Evolutionary conservation across 108 stramenopile genomes (phyloP).

Genomic region (Conticribra weissflogii): DNA sequence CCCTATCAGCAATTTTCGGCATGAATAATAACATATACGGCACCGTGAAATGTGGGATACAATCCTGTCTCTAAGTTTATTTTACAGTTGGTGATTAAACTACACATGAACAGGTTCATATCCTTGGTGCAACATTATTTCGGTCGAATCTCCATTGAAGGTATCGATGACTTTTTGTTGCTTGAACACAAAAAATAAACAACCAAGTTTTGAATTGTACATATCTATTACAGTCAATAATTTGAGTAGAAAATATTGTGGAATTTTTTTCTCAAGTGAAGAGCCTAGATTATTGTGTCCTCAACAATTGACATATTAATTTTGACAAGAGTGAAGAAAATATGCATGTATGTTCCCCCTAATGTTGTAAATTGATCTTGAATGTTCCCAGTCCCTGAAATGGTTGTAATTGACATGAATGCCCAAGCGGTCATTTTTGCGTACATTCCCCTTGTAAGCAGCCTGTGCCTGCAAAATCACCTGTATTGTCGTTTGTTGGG

Average conservation of each 20-base stretch:
- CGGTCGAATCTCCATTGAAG: background rate
- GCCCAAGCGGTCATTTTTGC: background rate
- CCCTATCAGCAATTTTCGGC: too few species aligned
- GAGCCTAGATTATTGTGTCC: background rate
- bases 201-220: too few species aligned
- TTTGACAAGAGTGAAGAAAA: slow-evolving; percentile 10
- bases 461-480: slow-evolving; percentile 3
- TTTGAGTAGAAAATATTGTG: background rate
- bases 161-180: too few species aligned
- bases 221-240: background rate
- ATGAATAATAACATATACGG: too few species aligned
- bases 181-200: too few species aligned
- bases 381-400: background rate
- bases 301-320: slow-evolving; percentile 26
- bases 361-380: background rate
- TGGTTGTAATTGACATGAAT: background rate
- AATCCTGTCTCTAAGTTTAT: too few species aligned
- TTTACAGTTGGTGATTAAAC: too few species aligned
- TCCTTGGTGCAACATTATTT: background rate
- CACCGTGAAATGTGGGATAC: too few species aligned
- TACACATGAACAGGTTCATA: too few species aligned
- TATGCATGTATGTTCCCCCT: slow-evolving; percentile 24
- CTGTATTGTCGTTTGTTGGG: slow-evolving; percentile 15
- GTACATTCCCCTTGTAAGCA: background rate
- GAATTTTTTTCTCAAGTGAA: background rate